Conservation (phyloP, 768 basidiomycete genomes). For the Lyophyllum semitale region DNA sequence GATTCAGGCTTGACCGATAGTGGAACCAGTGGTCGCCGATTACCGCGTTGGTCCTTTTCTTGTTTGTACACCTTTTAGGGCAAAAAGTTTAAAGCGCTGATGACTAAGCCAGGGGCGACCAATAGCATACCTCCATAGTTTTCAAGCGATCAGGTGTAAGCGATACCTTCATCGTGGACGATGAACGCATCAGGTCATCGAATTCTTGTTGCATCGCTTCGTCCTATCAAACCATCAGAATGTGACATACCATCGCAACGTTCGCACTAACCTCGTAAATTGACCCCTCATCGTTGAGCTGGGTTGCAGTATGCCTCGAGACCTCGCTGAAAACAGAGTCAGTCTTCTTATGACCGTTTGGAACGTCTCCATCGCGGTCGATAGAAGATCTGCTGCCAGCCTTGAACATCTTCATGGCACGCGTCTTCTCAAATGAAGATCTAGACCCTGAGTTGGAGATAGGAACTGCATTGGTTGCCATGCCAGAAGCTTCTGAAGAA, state of each 20-base stretch:
- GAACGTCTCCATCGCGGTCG: constrained; percentile 41
- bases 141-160: constrained; percentile 92
- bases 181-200: constrained; percentile 89
- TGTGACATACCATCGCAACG: constrained; percentile 6
- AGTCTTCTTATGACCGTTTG: constrained; percentile 54
- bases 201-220: constrained; percentile 74
- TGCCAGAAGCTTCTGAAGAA: constrained; percentile 39
- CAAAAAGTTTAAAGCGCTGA: constrained; percentile 25
- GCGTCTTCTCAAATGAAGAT: constrained; percentile 66
- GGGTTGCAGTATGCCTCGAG: constrained; percentile 35
- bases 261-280: constrained; percentile 36
- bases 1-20: constrained; percentile 35
- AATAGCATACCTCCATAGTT: constrained; percentile 88
- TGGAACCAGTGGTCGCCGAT: constrained; percentile 38
- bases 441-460: constrained; percentile 37
- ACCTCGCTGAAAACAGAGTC: constrained; percentile 56
- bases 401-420: constrained; percentile 60
- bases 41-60: constrained; percentile 58
- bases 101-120: constrained; percentile 34
- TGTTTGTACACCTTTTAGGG: constrained; percentile 66
- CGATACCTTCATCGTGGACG: constrained; percentile 92
- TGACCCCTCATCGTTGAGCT: constrained; percentile 26
- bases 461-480: constrained; percentile 24
- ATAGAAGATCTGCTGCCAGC: constrained; percentile 37
- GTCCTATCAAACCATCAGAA: constrained; percentile 42